Evolutionary conservation across 306 rosid species (phyloP), one percentile per base, ranked within the genome.

Genomic region (Rosa multiflora): DNA sequence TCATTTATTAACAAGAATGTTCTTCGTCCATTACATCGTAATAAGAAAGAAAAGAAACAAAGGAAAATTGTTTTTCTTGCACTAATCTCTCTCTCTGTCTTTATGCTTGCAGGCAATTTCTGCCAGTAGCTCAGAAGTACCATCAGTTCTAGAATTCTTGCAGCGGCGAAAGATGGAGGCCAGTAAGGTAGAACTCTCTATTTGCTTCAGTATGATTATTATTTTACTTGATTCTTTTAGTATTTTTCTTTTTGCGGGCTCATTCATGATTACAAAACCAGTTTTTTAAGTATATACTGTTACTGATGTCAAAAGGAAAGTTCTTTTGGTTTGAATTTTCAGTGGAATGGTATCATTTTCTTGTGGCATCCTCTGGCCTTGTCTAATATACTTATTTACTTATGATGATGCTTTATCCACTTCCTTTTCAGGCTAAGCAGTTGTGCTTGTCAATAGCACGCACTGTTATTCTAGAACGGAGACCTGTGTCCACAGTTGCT

Each of bases 101-200:
- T 11, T 70, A 53, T 80, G 64, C 61, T 77, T 86, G 79, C 84
- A 93, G 98, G 96, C 99, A 71, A 95, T 95, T 61, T 89, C 99
- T 81, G 90, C 98, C 67, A 93, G 98, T 85, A 95, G 93, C 91
- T 95, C 99, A 70, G 99, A 95, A 89, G 93, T 87, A 74, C 90
- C 99, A 46, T 91, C 96, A 72, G 86, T 93, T 74, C 84, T 95
- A 74, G 99, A 95, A 87, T 95, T 95, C 88, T 87, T 95, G 89
- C 97, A 95, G 90, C 88, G 98, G 84, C 96, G 99, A 44, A 95
- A 88, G 78, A 81, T 87, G 87, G 97, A 95, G 75, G 92, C 92
- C 67, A 85, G 81, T 87, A 91, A 88, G 96, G 99, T 95, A 83
- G 58, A 77, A 21, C 4, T 61, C 20, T 77, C 64, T 7, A 49